Percentiles rank a stretch among this genome's conserved stretches.
These are phyloP conservation scores for Coemansia sp. DNA, from an alignment of 192 early-diverging fungal genomes.

Conservation along the genomic window DNA sequence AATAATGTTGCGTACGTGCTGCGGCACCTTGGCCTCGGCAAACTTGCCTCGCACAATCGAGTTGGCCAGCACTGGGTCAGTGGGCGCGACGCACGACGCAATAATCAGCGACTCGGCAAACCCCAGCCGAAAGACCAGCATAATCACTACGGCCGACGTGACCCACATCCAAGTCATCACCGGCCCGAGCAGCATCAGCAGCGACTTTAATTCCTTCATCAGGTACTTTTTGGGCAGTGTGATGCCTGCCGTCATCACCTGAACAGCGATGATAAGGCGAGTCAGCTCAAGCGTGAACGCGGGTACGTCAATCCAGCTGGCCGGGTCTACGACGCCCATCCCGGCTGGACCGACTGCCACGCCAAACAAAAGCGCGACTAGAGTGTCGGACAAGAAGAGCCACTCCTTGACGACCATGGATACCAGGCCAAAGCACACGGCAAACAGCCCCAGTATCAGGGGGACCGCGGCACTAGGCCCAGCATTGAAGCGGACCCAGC, in stretches of 20 bases:
- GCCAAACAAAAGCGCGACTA: slow-evolving; percentile 75
- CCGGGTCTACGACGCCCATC: slow-evolving; percentile 63
- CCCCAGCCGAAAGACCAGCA: slow-evolving; percentile 41
- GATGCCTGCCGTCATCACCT: slow-evolving; percentile 79
- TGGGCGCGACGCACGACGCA: slow-evolving; percentile 78
- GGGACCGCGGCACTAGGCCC: slow-evolving; percentile 21
- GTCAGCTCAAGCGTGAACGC: slow-evolving; percentile 62
- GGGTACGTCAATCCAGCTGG: slow-evolving; percentile 34
- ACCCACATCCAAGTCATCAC: slow-evolving; percentile 78
- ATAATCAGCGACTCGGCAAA: slow-evolving; percentile 71
- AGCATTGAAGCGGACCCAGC: slow-evolving; percentile 13
- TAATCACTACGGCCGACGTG: slow-evolving; percentile 62
- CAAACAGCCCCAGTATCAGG: slow-evolving; percentile 62
- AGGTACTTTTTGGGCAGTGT: slow-evolving; percentile 73
- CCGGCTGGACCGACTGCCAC: slow-evolving; percentile 70
- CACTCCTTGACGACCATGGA: slow-evolving; percentile 64
- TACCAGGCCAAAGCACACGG: slow-evolving; percentile 59
- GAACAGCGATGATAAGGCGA: slow-evolving; percentile 71
- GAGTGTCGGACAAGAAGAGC: slow-evolving; percentile 64
- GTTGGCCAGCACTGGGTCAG: slow-evolving; percentile 88
- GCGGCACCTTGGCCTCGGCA: slow-evolving; percentile 80
- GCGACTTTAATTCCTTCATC: slow-evolving; percentile 55
- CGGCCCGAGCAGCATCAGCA: slow-evolving; percentile 70
- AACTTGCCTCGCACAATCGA: slow-evolving; percentile 86
- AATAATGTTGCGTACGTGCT: slow-evolving; percentile 63